Conservation (phyloP, 805 yeast genomes). For the Nakazawaea wickerhamii region DNA sequence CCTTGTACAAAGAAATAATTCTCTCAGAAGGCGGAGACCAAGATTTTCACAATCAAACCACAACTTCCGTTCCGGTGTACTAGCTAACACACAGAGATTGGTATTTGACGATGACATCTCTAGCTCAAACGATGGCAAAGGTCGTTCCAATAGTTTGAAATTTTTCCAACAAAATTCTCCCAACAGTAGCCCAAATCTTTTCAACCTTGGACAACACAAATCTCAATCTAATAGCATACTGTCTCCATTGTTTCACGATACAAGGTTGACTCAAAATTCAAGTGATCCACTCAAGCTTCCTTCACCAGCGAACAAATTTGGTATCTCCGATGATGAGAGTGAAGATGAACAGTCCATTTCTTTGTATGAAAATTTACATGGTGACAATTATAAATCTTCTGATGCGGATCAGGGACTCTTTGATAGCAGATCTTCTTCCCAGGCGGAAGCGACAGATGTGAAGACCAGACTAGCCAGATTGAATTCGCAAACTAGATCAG, state of each 20-base stretch:
- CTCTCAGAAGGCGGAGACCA: slow-evolving; percentile 22
- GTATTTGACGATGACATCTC: neutral
- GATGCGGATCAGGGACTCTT: neutral
- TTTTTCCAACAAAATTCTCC: slow-evolving; percentile 10
- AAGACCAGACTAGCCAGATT: slow-evolving; percentile 31
- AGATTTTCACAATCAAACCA: slow-evolving; percentile 11
- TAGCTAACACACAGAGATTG: neutral
- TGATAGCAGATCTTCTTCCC: neutral
- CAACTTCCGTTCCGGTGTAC: slow-evolving; percentile 1
- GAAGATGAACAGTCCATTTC: slow-evolving; percentile 73
- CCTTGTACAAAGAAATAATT: slow-evolving; percentile 11
- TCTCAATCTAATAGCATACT: neutral
- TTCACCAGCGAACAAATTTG: slow-evolving; percentile 14
- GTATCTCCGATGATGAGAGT: slow-evolving; percentile 29
- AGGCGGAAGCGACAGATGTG: slow-evolving; percentile 8
- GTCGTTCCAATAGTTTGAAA: neutral
- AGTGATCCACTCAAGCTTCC: slow-evolving; percentile 1
- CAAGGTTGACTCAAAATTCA: neutral
- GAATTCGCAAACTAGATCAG: slow-evolving; percentile 40
- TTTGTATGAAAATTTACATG: slow-evolving; percentile 49
- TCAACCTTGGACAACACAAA: slow-evolving; percentile 4
- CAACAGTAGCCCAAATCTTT: slow-evolving; percentile 9
- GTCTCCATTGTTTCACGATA: neutral
- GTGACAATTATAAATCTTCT: slow-evolving; percentile 17
- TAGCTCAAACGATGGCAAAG: neutral